Conservation (phyloP, 495 filamentous ascomycete genomes). For the Glutinoglossum americanum region DNA sequence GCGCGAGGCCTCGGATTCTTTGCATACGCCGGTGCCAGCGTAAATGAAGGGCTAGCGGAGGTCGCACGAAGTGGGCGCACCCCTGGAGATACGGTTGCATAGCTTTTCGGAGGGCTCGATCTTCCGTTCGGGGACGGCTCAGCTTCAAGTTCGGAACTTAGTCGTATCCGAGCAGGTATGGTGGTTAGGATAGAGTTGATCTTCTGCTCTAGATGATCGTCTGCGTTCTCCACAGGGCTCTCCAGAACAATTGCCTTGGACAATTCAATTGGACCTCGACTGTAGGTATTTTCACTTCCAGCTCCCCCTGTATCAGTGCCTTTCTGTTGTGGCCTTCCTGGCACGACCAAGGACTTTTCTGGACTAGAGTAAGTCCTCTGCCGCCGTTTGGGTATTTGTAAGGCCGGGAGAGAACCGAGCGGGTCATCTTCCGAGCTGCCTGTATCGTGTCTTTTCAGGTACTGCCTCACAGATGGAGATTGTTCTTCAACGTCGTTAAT, state of each 20-base stretch:
- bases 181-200: constrained; percentile 65
- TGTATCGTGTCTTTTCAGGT: not conserved
- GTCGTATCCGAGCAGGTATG: constrained; percentile 59
- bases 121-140: constrained; percentile 3
- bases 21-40: constrained; percentile 37
- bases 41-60: constrained; percentile 39
- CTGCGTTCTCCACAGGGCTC: constrained; percentile 8
- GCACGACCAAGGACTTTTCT: not conserved
- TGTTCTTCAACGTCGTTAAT: not conserved
- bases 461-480: not conserved
- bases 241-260: not conserved
- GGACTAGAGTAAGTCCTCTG: not conserved
- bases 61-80: constrained; percentile 15
- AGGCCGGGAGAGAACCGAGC: not conserved
- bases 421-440: not conserved
- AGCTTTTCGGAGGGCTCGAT: not conserved
- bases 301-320: not conserved
- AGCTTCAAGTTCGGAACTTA: constrained; percentile 32
- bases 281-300: not conserved
- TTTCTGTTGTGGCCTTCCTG: not conserved
- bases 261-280: not conserved
- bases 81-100: not conserved
- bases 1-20: constrained; percentile 21
- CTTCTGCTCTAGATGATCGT: constrained; percentile 61
- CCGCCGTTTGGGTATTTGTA: not conserved